A percentile compares a stretch with the other conserved stretches of the same genome.
phyloP scores from a whole-genome alignment of 1,284 basidiomycete species.

The Exobasidium cylindrosporum region DNA sequence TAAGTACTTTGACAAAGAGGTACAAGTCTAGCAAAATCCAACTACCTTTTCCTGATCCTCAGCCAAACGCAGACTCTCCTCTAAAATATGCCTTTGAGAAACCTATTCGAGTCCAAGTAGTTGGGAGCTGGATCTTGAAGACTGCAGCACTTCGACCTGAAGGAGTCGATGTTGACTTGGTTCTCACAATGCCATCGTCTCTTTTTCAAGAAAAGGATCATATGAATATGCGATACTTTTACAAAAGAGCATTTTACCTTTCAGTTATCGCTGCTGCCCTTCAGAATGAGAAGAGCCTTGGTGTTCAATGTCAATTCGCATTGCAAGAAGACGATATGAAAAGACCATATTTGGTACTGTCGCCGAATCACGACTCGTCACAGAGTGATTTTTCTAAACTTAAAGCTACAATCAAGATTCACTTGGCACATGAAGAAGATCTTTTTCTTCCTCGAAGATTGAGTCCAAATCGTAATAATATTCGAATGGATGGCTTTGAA shows the following conservation, averaged over 20 bases:
- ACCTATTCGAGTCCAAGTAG: constrained; percentile 68
- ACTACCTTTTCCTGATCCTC: constrained; percentile 58
- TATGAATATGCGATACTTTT: constrained; percentile 81
- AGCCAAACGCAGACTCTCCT: constrained; percentile 58
- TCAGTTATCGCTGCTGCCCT: constrained; percentile 73
- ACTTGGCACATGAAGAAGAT: constrained; percentile 66
- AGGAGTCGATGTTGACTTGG: constrained; percentile 47
- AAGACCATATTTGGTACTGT: constrained; percentile 67
- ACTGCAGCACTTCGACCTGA: constrained; percentile 39
- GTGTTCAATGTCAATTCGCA: constrained; percentile 65
- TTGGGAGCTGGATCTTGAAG: constrained; percentile 54
- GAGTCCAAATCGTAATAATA: constrained; percentile 66
- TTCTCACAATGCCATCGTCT: constrained; percentile 58
- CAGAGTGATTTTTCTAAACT: constrained; percentile 68
- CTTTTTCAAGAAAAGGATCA: constrained; percentile 95
- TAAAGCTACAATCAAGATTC: constrained; percentile 69
- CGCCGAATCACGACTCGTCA: constrained; percentile 61
- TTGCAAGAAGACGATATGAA: constrained; percentile 68
- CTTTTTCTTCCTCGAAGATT: constrained; percentile 68
- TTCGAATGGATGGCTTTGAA: constrained; percentile 31
- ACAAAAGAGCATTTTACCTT: constrained; percentile 88
- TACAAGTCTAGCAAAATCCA: constrained; percentile 49
- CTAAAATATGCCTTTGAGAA: constrained; percentile 73
- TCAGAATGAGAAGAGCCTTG: constrained; percentile 54
- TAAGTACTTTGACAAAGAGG: constrained; percentile 58